These are phyloP conservation scores for Scleromitrula shiraiana DNA, from an alignment of 2,329 filamentous ascomycete species.

Conservation along the genomic window DNA sequence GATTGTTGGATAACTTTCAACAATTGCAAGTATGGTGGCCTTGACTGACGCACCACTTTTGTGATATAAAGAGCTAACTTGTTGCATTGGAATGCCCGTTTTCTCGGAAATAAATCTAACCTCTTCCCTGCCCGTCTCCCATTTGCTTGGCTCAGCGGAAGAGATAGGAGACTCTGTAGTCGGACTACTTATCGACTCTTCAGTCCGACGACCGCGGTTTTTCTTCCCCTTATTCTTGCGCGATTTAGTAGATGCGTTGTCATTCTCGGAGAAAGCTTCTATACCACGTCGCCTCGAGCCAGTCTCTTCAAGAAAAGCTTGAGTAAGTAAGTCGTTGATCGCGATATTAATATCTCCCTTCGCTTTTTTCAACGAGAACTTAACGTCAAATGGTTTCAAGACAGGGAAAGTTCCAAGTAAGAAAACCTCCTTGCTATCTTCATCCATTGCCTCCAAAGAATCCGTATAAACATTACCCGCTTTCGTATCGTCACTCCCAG, in stretches of 20 bases:
- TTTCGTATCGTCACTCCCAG: conserved; percentile 30
- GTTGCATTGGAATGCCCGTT: conserved; percentile 38
- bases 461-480: conserved; percentile 35
- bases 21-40: conserved; percentile 45
- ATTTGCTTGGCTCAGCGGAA: conserved; percentile 39
- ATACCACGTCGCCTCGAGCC: conserved; percentile 61
- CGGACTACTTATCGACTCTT: conserved; percentile 21
- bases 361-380: conserved; percentile 58
- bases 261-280: conserved; percentile 64
- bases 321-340: conserved; percentile 73
- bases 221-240: conserved; percentile 36
- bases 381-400: conserved; percentile 57
- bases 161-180: neutral
- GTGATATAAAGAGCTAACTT: conserved; percentile 51
- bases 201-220: conserved; percentile 22
- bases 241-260: conserved; percentile 31
- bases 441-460: conserved; percentile 37
- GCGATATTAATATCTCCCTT: conserved; percentile 59
- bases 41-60: conserved; percentile 48
- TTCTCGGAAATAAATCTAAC: conserved; percentile 52
- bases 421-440: conserved; percentile 53
- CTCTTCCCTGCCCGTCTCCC: conserved; percentile 48
- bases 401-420: conserved; percentile 66
- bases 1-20: conserved; percentile 23
- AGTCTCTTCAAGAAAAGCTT: conserved; percentile 66